Conservation (phyloP, 2,329 filamentous ascomycete genomes). For the Hypomyces perniciosus region DNA sequence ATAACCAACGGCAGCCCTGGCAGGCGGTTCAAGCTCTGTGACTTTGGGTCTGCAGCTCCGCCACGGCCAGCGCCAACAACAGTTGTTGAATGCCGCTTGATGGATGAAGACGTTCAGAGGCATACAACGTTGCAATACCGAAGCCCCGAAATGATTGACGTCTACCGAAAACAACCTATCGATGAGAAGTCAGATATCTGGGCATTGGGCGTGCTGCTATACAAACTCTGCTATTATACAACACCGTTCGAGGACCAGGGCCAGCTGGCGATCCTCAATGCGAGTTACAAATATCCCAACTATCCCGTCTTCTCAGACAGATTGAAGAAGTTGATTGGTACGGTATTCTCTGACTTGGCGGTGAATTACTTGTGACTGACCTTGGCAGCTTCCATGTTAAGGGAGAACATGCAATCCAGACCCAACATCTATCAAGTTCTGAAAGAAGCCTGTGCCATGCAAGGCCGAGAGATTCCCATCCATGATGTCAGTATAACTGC, state of each 20-base stretch:
- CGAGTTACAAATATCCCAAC: slow-evolving; percentile 83
- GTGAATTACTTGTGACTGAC: slow-evolving; percentile 17
- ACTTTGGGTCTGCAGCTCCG: slow-evolving; percentile 88
- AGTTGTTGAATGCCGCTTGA: slow-evolving; percentile 79
- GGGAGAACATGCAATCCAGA: slow-evolving; percentile 68
- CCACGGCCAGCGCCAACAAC: slow-evolving; percentile 81
- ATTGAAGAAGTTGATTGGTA: slow-evolving; percentile 84
- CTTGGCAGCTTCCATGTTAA: slow-evolving; percentile 73
- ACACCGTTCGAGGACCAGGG: slow-evolving; percentile 98
- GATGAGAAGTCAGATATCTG: slow-evolving; percentile 99
- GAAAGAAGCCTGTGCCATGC: slow-evolving; percentile 80
- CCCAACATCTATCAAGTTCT: slow-evolving; percentile 95
- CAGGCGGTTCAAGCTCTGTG: slow-evolving; percentile 88
- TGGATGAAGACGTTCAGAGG: slow-evolving; percentile 95
- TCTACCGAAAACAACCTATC: slow-evolving; percentile 92
- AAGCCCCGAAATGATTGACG: slow-evolving; percentile 98
- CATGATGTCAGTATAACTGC: slow-evolving; percentile 64
- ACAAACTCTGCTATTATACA: slow-evolving; percentile 99
- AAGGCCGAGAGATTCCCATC: slow-evolving; percentile 78
- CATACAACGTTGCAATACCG: slow-evolving; percentile 97
- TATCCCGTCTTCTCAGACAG: slow-evolving; percentile 87
- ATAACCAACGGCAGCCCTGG: slow-evolving; percentile 65
- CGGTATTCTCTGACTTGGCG: background rate
- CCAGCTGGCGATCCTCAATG: slow-evolving; percentile 94
- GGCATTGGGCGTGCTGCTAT: slow-evolving; percentile 89